Base-by-base conservation (phyloP, 495 filamentous ascomycete genomes). In the Extremus antarcticus region DNA sequence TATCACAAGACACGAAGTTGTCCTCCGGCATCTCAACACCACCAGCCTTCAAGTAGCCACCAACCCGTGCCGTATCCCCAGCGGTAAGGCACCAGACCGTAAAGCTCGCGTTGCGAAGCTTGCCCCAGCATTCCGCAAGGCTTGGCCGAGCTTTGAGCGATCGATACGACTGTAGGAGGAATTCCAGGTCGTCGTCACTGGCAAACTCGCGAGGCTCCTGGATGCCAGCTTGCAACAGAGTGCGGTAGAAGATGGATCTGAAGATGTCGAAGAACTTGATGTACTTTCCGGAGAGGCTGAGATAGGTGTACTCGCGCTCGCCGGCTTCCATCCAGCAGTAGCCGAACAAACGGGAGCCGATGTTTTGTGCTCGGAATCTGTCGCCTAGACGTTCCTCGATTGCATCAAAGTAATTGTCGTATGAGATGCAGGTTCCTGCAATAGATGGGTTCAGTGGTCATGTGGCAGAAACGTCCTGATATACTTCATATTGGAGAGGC, bases 1-100 rank as follows among this genome's bases (percentile, higher is more conserved):
- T 56, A 50, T 73, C 71, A 51, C 73, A 75, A 15, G 56, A 68
- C 9, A 73, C 62, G 21, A 74, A 59, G 51, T 73, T 73, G 56
- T 72, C 69, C 38, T 50, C 19, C 7, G 72, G 69, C 67, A 75
- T 67, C 4, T 71, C 65, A 7, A 73, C 55, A 1, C 69, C 68
- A 0, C 39, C 62, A 7, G 62, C 55, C 21, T 64, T 56, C 51
- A 75, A 73, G 40, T 74, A 75, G 9, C 71, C 70, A 1, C 59
- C 51, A 1, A 75, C 71, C 1, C 72, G 61, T 23, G 57, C 55
- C 11, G 55, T 43, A 56, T 74, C 72, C 0, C 70, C 73, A 0
- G 71, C 72, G 1, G 72, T 74, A 16, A 75, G 51, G 53, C 65
- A 66, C 73, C 73, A 75, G 3, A 73, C 60, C 0, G 66, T 72